These are phyloP conservation scores for Blastobotrys persicus DNA, from an alignment of 1,139 yeast species.

Conservation along the genomic window DNA sequence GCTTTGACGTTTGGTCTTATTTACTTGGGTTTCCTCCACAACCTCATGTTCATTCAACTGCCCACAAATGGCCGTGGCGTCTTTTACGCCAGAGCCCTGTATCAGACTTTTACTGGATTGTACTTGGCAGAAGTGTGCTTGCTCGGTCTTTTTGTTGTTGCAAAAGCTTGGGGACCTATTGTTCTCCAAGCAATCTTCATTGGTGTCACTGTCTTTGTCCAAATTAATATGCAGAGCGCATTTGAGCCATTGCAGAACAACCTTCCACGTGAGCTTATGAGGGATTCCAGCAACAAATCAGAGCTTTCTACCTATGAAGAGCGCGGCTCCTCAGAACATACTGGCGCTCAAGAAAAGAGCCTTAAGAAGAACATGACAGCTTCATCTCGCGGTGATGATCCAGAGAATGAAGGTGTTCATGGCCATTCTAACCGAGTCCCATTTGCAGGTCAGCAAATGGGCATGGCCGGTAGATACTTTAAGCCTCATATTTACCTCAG, in stretches of 20 bases:
- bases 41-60: constrained; percentile 65
- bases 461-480: constrained; percentile 31
- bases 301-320: not conserved
- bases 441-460: constrained; percentile 5
- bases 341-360: constrained; percentile 3
- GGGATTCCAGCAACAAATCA: constrained; percentile 13
- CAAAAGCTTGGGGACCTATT: constrained; percentile 94
- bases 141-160: constrained; percentile 81
- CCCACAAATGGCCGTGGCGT: constrained; percentile 79
- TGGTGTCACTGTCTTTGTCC: constrained; percentile 63
- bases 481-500: constrained; percentile 60
- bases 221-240: constrained; percentile 57
- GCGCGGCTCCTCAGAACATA: not conserved
- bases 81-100: constrained; percentile 82
- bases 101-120: constrained; percentile 83
- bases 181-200: constrained; percentile 68
- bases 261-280: constrained; percentile 54
- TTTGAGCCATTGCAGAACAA: constrained; percentile 63
- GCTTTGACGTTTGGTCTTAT: constrained; percentile 65
- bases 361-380: constrained; percentile 4
- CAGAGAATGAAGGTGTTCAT: constrained; percentile 10
- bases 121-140: constrained; percentile 84
- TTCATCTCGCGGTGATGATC: constrained; percentile 1
- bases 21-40: constrained; percentile 78
- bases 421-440: not conserved